Base-by-base conservation (phyloP, 768 basidiomycete genomes). In the Kwoniella dendrophila region DNA sequence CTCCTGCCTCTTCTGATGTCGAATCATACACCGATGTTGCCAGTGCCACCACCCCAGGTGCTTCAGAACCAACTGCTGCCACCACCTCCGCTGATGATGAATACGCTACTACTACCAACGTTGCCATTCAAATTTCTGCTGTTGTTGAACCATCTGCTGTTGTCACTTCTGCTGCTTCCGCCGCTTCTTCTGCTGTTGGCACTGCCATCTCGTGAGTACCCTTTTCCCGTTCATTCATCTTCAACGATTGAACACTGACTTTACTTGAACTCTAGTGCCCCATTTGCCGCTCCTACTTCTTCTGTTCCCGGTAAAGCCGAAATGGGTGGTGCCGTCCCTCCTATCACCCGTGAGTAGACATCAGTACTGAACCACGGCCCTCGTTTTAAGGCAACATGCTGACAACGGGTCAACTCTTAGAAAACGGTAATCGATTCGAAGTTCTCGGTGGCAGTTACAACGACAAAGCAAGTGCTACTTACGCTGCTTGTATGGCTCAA, bases 401-500 rank as follows among this genome's bases (percentile, higher is more conserved):
- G n/a, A n/a, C n/a, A n/a, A n/a, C n/a, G n/a, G n/a, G n/a, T n/a
- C n/a, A n/a, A n/a, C n/a, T 18, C 36, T 8, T 20, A 43, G 41
- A 60, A n/a, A 41, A 40, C 48, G 59, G 59, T 20, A 52, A 51
- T 40, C 27, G 50, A 50, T 60, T n/a, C 34, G 41, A 30, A 16
- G 45, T 40, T 32, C 47, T 50, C 12, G 59, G 59, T 1, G 49
- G 50, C 16, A 40, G 33, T 49, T 60, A 60, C 59, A 26, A 26
- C 22, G 47, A 51, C 59, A 40, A 52, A 33, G n/a, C 27, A 7
- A 33, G 30, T 1, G 59, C 59, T 12, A 30, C 53, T n/a, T n/a
- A 34, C 49, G 59, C 59, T 40, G 40, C 47, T 24, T 60, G 59
- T 30, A 60, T 60, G 59, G 40, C 38, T 11, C 59, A 60, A 40